Conservation (phyloP, 148 eudicot genomes). For the Camellia japonica region DNA sequence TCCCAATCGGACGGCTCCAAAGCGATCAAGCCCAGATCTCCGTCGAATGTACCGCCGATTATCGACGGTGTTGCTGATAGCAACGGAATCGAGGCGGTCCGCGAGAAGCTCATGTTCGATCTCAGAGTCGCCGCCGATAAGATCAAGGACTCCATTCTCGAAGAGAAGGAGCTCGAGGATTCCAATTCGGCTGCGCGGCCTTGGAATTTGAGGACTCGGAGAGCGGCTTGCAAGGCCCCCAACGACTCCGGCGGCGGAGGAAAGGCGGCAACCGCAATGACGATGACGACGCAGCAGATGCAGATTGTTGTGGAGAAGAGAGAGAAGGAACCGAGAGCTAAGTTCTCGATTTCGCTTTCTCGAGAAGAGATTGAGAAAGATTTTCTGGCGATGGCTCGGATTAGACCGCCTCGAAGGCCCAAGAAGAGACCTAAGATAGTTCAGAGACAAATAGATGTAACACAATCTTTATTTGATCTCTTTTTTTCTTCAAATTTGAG, state of each 20-base stretch:
- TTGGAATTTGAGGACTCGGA: constrained; percentile 30
- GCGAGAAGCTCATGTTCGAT: constrained; percentile 26
- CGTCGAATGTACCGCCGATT: not conserved
- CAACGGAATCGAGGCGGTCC: constrained; percentile 17
- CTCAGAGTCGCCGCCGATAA: constrained; percentile 25
- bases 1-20: constrained; percentile 8
- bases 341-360: constrained; percentile 29
- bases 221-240: constrained; percentile 30
- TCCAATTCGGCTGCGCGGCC: constrained; percentile 9
- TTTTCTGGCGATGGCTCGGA: constrained; percentile 34
- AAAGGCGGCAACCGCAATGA: not conserved
- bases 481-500: no score
- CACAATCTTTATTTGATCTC: no score
- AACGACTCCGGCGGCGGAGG: not conserved
- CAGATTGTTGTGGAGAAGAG: constrained; percentile 4
- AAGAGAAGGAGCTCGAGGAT: not conserved
- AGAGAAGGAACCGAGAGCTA: constrained; percentile 18
- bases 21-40: constrained; percentile 1
- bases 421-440: constrained; percentile 36
- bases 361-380: constrained; percentile 39
- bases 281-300: not conserved
- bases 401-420: constrained; percentile 32
- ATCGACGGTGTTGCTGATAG: not conserved
- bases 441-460: constrained; percentile 40
- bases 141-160: constrained; percentile 10